Base-by-base conservation (phyloP, 192 early-diverging fungal species). In the Pilaira anomala region DNA sequence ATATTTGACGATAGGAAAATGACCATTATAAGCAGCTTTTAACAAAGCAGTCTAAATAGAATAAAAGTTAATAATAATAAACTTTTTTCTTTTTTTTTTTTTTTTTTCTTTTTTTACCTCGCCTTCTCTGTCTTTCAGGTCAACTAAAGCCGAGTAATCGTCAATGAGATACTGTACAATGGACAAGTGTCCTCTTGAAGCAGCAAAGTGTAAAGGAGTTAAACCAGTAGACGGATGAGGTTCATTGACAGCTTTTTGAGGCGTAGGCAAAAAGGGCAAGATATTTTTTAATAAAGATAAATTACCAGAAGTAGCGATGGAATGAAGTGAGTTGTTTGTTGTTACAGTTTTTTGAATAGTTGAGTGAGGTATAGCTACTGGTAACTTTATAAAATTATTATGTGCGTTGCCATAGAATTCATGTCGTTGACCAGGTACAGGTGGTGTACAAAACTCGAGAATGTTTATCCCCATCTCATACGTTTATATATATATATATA, bases 11-110 rank as follows among this genome's bases (percentile, higher is more conserved):
- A 89, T 78, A 8, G 75, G 59, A 18, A 72, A 61, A 66, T 85
- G 84, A 6, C 90, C 91, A 57, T 74, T 65, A 45, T 85, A 85
- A 18, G 89, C 84, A 3, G 91, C 89, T 58, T 90, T 91, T 28
- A 85, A 51, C 0, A 93, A 68, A 6, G 90, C 78, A 24, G 87
- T 90, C 85, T 92, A 71, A 29, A 29, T 16, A n/a, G 13, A 24
- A n/a, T 46, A 45, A 16, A n/a, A n/a, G n/a, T 16, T 8, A 45
- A 46, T 14, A 46, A 46, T 13, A 13, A 19, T 46, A 46, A 46
- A 19, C 18, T n/a, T n/a, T n/a, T n/a, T n/a, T n/a, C n/a, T n/a
- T n/a, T n/a, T n/a, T n/a, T n/a, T n/a, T n/a, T n/a, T n/a, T n/a
- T n/a, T n/a, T n/a, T n/a, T n/a, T n/a, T n/a, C n/a, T n/a, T 39